Base-by-base conservation (phyloP, 164 flowering plant genomes). In the Tetracentron sinense region DNA sequence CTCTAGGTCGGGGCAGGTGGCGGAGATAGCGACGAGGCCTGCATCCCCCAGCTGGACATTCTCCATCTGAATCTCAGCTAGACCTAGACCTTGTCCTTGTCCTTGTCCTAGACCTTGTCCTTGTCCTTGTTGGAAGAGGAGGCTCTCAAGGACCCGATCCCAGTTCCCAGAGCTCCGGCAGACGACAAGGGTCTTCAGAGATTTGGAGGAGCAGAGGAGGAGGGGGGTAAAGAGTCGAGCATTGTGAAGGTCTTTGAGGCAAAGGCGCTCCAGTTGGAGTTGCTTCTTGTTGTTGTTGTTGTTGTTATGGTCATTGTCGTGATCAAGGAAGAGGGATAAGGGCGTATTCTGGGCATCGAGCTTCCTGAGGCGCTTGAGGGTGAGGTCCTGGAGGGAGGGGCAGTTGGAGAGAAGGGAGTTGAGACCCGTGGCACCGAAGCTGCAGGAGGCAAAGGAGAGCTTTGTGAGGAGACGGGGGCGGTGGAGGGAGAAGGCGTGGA, bases 231-330 rank as follows among this genome's bases (percentile, higher is more conserved):
- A 70, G 10, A 66, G 57, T 7, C 62, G 64, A 23, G 62, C 77
- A 55, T 70, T 74, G 69, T 74, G 71, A n/a, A 69, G 71, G 14
- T 74, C 77, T 38, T 74, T 74, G 26, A 74, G 30, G 66, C 77
- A 74, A 0, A 74, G 55, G 19, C 69, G 30, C 68, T 74, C 62
- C 38, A 70, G 61, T 31, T 51, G 38, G 8, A 11, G 23, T n/a
- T n/a, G n/a, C n/a, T n/a, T n/a, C n/a, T n/a, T 28, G 29, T 54
- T 4, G 28, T 46, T 44, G 15, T 26, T 38, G 2, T 29, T 28
- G 15, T 4, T 46, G 6, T 17, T 26, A 21, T 10, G 35, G 26
- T 30, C 11, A 19, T 15, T 2, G 25, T 14, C 22, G n/a, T n/a
- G n/a, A n/a, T n/a, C n/a, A n/a, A n/a, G n/a, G 15, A 2, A 2